These are phyloP conservation scores for Fusarium papillatum DNA, from an alignment of 2,329 filamentous ascomycete species.

Conservation along the genomic window DNA sequence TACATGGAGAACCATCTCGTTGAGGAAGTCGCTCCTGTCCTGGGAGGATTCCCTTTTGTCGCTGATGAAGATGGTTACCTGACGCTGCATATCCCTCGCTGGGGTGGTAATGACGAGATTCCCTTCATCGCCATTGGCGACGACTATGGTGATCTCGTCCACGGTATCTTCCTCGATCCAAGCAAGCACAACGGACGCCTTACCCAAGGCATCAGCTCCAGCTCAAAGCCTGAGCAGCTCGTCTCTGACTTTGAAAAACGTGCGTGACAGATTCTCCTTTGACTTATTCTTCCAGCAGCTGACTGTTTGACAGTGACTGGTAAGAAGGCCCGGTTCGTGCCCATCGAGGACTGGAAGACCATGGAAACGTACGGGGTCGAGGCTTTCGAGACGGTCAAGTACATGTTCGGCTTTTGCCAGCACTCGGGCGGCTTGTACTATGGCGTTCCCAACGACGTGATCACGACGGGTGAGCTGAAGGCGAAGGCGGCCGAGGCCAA, in stretches of 20 bases:
- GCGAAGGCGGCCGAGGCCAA: conserved; percentile 44
- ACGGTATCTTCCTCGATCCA: conserved; percentile 58
- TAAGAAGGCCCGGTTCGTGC: conserved; percentile 48
- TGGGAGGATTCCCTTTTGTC: conserved; percentile 57
- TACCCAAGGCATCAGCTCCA: conserved; percentile 54
- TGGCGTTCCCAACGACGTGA: conserved; percentile 44
- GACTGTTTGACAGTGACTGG: conserved; percentile 43
- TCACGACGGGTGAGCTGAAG: conserved; percentile 45
- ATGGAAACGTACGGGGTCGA: conserved; percentile 49
- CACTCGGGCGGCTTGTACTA: conserved; percentile 50
- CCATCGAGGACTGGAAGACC: conserved; percentile 48
- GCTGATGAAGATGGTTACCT: conserved; percentile 52
- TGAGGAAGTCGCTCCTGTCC: conserved; percentile 48
- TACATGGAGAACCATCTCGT: conserved; percentile 58
- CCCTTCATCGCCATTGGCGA: conserved; percentile 55
- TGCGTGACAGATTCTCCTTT: not conserved
- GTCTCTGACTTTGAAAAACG: conserved; percentile 50
- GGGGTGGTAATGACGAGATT: conserved; percentile 53
- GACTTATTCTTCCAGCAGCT: not conserved
- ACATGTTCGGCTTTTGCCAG: conserved; percentile 53
- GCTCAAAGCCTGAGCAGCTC: conserved; percentile 46
- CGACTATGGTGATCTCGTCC: conserved; percentile 61
- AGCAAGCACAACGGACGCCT: conserved; percentile 51
- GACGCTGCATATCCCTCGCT: conserved; percentile 52
- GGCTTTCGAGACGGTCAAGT: conserved; percentile 52